These are phyloP conservation scores for Fragilaria crotonensis DNA, from an alignment of 108 stramenopile species.

Conservation along the genomic window DNA sequence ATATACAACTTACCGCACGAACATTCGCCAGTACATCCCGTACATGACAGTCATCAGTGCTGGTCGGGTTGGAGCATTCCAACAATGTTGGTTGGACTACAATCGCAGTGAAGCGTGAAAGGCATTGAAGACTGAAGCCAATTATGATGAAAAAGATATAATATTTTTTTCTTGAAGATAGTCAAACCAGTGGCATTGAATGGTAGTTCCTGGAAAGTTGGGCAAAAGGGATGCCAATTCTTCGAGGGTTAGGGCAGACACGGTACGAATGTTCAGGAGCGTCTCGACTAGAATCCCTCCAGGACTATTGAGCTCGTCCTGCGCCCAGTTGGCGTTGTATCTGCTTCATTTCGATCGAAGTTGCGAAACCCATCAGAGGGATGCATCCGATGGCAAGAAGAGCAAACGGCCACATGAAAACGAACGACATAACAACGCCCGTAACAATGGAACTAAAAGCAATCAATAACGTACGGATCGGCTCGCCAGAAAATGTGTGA, in stretches of 20 bases:
- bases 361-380: conserved; percentile 71
- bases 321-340: conserved; percentile 15
- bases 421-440: conserved; percentile 53
- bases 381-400: conserved; percentile 51
- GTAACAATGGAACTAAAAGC: conserved; percentile 40
- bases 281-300: conserved; percentile 73
- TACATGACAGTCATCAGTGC: no score
- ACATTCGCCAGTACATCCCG: no score
- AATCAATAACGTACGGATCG: conserved; percentile 54
- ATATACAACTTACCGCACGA: no score
- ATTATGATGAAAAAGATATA: no score
- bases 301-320: conserved; percentile 45
- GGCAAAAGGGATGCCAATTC: no score
- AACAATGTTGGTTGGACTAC: no score
- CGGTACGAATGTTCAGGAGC: conserved; percentile 69
- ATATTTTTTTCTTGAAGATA: no score
- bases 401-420: conserved; percentile 80
- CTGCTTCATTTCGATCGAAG: conserved; percentile 63
- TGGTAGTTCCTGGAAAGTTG: no score
- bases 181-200: no score
- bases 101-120: no score
- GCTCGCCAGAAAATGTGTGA: conserved; percentile 62
- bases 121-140: no score
- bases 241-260: conserved; percentile 63
- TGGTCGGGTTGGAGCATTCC: no score